A percentile compares a stretch with the other conserved stretches of the same genome.
Conservation (phyloP, 345 rosid genomes). For the Adansonia digitata region DNA sequence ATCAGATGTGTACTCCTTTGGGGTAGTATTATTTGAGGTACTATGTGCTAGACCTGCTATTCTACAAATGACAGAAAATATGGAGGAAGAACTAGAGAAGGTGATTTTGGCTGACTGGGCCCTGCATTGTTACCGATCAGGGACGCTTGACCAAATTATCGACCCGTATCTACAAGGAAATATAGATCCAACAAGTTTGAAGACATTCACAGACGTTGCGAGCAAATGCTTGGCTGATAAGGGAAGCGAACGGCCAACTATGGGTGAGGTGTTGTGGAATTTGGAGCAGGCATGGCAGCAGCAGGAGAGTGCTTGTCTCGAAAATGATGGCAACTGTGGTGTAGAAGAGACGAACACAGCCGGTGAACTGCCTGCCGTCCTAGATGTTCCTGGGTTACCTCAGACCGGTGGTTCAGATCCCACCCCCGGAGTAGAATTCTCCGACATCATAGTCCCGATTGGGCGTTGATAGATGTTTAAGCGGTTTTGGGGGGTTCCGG, state of each 20-base stretch:
- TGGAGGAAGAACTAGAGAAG: not conserved
- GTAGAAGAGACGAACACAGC: not conserved
- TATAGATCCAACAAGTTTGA: constrained; percentile 54
- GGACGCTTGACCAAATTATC: not conserved
- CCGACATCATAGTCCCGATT: not conserved
- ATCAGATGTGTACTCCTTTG: constrained; percentile 85
- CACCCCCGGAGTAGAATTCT: not conserved
- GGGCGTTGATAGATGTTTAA: not conserved
- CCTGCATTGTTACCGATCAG: not conserved
- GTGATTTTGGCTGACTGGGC: not conserved
- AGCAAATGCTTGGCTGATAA: constrained; percentile 55
- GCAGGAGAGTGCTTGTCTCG: constrained; percentile 28
- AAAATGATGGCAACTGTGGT: not conserved
- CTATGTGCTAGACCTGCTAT: not conserved
- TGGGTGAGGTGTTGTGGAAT: constrained; percentile 68
- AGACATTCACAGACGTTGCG: constrained; percentile 53
- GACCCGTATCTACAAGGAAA: not conserved
- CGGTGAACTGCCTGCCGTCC: not conserved
- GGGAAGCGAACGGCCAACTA: constrained; percentile 55
- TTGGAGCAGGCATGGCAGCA: constrained; percentile 31
- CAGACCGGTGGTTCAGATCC: not conserved
- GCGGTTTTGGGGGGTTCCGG: too few species aligned
- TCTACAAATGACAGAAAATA: not conserved
- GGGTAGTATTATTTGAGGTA: constrained; percentile 75
- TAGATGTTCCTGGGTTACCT: not conserved